Percentiles rank a stretch among this genome's conserved stretches.
Conservation (phyloP, 2,329 filamentous ascomycete genomes). For the Fusarium sp. region DNA sequence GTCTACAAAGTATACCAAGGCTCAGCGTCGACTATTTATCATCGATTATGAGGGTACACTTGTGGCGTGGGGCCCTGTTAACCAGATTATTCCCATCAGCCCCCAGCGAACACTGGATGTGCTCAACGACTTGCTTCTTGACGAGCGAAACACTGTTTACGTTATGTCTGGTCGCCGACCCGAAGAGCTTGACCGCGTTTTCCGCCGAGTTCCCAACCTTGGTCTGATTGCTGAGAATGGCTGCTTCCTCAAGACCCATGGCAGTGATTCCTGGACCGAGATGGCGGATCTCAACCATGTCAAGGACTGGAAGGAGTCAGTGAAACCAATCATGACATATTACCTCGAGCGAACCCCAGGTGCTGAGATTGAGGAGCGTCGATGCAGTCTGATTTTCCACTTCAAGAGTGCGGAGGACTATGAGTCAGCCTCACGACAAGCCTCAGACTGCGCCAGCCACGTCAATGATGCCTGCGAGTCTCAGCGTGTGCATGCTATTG, state of each 20-base stretch:
- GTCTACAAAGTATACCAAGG: conserved; percentile 72
- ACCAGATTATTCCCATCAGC: conserved; percentile 86
- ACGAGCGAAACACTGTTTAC: conserved; percentile 87
- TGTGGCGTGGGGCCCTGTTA: conserved; percentile 86
- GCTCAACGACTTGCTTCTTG: conserved; percentile 82
- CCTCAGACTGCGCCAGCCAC: conserved; percentile 90
- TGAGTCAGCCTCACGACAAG: conserved; percentile 80
- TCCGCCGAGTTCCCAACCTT: conserved; percentile 83
- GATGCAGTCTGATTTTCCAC: conserved; percentile 91
- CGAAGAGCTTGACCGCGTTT: conserved; percentile 88
- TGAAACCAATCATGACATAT: conserved; percentile 86
- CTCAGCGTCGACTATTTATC: conserved; percentile 82
- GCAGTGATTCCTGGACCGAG: conserved; percentile 78
- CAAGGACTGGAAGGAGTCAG: conserved; percentile 83
- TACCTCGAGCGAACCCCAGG: conserved; percentile 91
- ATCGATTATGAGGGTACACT: conserved; percentile 95
- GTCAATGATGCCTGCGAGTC: conserved; percentile 93
- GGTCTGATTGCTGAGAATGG: conserved; percentile 96
- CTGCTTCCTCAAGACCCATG: conserved; percentile 83
- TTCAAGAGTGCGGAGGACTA: conserved; percentile 86
- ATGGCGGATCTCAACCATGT: conserved; percentile 80
- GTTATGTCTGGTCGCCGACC: conserved; percentile 92
- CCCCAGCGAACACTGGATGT: conserved; percentile 86
- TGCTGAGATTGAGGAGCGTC: conserved; percentile 88
- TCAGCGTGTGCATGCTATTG: conserved; percentile 86